Conservation (phyloP, 345 rosid species). For the Viola odorata region DNA sequence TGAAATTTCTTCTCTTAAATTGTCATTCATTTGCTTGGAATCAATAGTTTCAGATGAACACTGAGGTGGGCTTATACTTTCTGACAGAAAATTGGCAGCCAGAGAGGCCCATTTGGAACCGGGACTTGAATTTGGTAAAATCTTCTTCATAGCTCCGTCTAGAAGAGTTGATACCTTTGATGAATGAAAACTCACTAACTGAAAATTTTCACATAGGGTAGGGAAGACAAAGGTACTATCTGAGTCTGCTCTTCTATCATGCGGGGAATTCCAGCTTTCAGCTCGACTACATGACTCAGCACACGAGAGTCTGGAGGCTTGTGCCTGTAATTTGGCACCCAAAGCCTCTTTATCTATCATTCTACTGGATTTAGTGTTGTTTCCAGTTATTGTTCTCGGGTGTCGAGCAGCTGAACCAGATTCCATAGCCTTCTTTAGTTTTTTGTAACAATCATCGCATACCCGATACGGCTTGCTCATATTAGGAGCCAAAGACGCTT, state of each 20-base stretch:
- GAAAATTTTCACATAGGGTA: slow-evolving; percentile 30
- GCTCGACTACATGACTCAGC: slow-evolving; percentile 33
- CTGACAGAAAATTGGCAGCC: slow-evolving; percentile 43
- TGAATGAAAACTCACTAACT: slow-evolving; percentile 25
- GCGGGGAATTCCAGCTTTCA: slow-evolving; percentile 38
- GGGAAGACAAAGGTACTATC: slow-evolving; percentile 35
- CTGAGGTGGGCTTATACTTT: slow-evolving; percentile 44
- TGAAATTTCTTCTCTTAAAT: slow-evolving; percentile 44
- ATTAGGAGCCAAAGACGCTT: slow-evolving; percentile 81
- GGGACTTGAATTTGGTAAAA: slow-evolving; percentile 31
- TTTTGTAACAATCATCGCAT: slow-evolving; percentile 74
- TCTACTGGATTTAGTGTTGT: slow-evolving; percentile 29
- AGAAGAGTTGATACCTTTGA: slow-evolving; percentile 31
- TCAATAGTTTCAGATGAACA: slow-evolving; percentile 37
- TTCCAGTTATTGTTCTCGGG: slow-evolving; percentile 39
- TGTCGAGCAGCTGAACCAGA: slow-evolving; percentile 28
- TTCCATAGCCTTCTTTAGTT: slow-evolving; percentile 49
- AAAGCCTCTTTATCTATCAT: slow-evolving; percentile 34
- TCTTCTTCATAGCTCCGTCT: slow-evolving; percentile 30
- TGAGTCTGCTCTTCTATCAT: slow-evolving; percentile 25
- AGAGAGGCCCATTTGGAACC: slow-evolving; percentile 36
- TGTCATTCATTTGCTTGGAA: slow-evolving; percentile 44
- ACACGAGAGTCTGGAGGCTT: slow-evolving; percentile 42
- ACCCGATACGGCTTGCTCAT: slow-evolving; percentile 78
- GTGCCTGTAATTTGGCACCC: slow-evolving; percentile 33